Evolutionary conservation across 257 asterid genomes (phyloP).

Genomic region (Jacaranda copaia): DNA sequence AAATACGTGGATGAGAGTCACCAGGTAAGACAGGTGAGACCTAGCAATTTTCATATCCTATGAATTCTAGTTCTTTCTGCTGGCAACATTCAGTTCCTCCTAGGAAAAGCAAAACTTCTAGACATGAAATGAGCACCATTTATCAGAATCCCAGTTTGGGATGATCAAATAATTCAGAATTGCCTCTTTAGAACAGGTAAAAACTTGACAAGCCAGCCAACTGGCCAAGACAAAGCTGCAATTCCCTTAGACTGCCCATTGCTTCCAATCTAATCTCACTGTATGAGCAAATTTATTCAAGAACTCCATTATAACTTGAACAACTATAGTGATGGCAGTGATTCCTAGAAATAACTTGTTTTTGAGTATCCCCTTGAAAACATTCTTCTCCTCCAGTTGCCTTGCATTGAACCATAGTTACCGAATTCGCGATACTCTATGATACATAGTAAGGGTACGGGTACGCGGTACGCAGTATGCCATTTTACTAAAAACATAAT

Average conservation of each 20-base stretch:
- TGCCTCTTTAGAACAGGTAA: conserved; percentile 42
- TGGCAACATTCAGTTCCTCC: neutral
- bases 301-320: conserved; percentile 54
- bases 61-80: neutral
- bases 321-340: conserved; percentile 43
- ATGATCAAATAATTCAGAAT: neutral
- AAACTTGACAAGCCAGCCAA: conserved; percentile 52
- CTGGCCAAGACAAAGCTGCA: conserved; percentile 49
- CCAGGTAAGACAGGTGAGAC: no score
- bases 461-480: no score
- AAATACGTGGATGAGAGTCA: no score
- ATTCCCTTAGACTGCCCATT: conserved; percentile 53
- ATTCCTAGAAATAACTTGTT: conserved; percentile 53
- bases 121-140: no score
- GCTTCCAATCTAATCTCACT: conserved; percentile 54
- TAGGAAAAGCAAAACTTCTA: no score
- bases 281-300: conserved; percentile 51
- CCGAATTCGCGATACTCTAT: no score
- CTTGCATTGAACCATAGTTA: conserved; percentile 55
- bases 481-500: no score
- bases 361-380: conserved; percentile 47
- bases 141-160: no score
- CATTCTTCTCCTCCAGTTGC: conserved; percentile 49
- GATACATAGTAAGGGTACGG: no score
- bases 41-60: no score